Evolutionary conservation across 1,139 yeast genomes (phyloP).

Genomic region (Blastobotrys proliferans): DNA sequence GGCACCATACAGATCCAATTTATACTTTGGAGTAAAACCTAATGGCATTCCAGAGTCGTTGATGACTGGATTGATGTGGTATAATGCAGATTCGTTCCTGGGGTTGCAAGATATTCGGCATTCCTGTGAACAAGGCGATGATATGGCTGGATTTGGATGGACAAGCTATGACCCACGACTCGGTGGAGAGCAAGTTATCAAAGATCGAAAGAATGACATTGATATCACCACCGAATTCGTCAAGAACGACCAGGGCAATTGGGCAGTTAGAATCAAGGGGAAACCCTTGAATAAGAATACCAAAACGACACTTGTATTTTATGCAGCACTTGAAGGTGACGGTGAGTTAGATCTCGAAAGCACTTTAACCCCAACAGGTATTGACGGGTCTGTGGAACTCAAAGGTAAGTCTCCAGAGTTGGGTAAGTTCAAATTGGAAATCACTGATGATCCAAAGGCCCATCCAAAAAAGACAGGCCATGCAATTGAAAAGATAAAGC

Average conservation of each 20-base stretch:
- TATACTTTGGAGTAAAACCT: slow-evolving; percentile 84
- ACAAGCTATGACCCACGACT: slow-evolving; percentile 74
- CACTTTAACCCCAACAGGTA: slow-evolving; percentile 28
- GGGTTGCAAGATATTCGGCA: slow-evolving; percentile 69
- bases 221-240: slow-evolving; percentile 69
- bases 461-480: slow-evolving; percentile 30
- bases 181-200: slow-evolving; percentile 79
- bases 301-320: slow-evolving; percentile 64
- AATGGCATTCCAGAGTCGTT: slow-evolving; percentile 60
- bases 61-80: slow-evolving; percentile 87
- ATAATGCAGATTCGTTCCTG: slow-evolving; percentile 56
- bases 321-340: slow-evolving; percentile 68
- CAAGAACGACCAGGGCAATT: slow-evolving; percentile 65
- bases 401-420: slow-evolving; percentile 35
- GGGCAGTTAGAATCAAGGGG: slow-evolving; percentile 73
- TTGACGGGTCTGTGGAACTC: slow-evolving; percentile 30
- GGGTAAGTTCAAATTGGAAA: slow-evolving; percentile 32
- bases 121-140: slow-evolving; percentile 70
- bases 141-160: slow-evolving; percentile 81
- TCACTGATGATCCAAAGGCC: slow-evolving; percentile 29
- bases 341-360: slow-evolving; percentile 32
- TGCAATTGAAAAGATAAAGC: slow-evolving; percentile 28
- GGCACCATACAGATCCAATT: slow-evolving; percentile 92
- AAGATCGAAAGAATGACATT: slow-evolving; percentile 61
- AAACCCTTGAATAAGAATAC: slow-evolving; percentile 52